These are phyloP conservation scores for Gracilaria domingensis DNA, from an alignment of 23 red algal genomes.

Conservation along the genomic window DNA sequence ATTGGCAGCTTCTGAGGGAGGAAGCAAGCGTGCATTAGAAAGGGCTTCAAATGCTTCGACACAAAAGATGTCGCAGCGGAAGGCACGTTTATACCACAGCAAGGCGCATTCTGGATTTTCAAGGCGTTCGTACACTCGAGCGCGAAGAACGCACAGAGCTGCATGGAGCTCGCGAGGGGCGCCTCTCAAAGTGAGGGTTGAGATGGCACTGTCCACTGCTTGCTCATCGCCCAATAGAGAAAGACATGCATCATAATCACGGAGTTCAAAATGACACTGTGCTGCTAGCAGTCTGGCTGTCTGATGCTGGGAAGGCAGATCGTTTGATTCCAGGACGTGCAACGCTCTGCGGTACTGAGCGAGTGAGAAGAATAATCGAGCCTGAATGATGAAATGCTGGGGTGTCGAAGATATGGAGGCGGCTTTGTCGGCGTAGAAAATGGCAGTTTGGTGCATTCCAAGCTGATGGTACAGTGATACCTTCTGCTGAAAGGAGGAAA, in stretches of 20 bases:
- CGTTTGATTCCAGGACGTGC: slow-evolving; percentile 15
- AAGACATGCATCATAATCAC: slow-evolving; percentile 43
- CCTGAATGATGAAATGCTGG: slow-evolving; percentile 6
- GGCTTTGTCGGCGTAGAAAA: slow-evolving; percentile 29
- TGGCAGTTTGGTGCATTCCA: slow-evolving; percentile 19
- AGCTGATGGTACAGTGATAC: slow-evolving; percentile 19
- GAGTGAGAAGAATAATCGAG: slow-evolving; percentile 22
- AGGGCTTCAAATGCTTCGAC: slow-evolving; percentile 69
- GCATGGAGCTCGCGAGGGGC: slow-evolving; percentile 53
- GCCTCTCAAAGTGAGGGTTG: neutral
- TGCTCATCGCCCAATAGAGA: slow-evolving; percentile 56
- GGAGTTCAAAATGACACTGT: slow-evolving; percentile 44
- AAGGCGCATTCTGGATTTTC: slow-evolving; percentile 63
- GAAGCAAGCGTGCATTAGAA: slow-evolving; percentile 49
- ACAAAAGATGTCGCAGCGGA: slow-evolving; percentile 64
- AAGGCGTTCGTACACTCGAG: slow-evolving; percentile 47
- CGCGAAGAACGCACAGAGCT: slow-evolving; percentile 71
- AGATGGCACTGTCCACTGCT: slow-evolving; percentile 2
- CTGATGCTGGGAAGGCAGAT: slow-evolving; percentile 16
- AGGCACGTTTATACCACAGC: slow-evolving; percentile 65
- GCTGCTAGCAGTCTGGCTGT: slow-evolving; percentile 44
- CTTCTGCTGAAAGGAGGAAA: slow-evolving; percentile 21
- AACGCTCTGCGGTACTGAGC: slow-evolving; percentile 9
- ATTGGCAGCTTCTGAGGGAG: slow-evolving; percentile 18
- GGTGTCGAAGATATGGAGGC: slow-evolving; percentile 20